Evolutionary conservation across 345 rosid species (phyloP).

Genomic region (Aethionema arabicum): DNA sequence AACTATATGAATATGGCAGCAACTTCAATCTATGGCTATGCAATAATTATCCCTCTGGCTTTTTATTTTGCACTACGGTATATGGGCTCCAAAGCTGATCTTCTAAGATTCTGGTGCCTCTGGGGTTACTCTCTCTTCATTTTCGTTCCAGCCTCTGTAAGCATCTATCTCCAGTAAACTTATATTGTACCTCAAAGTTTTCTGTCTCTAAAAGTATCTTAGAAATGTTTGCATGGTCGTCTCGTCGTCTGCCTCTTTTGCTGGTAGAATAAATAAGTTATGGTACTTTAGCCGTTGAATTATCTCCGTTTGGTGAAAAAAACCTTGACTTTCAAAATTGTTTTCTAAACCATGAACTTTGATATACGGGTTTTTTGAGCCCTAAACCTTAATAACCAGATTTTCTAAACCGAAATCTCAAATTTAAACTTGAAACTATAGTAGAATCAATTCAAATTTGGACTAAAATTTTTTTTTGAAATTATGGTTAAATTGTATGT

Average conservation of each 20-base stretch:
- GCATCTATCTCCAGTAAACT: conserved; percentile 34
- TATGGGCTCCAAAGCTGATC: conserved; percentile 80
- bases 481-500: too few relatives aligned
- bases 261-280: too few relatives aligned
- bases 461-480: too few relatives aligned
- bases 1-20: conserved; percentile 73
- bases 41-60: conserved; percentile 72
- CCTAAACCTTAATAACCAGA: too few relatives aligned
- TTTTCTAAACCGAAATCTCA: too few relatives aligned
- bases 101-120: conserved; percentile 84
- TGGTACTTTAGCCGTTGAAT: background rate
- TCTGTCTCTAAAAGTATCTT: too few relatives aligned
- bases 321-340: too few relatives aligned
- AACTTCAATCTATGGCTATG: conserved; percentile 63
- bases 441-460: too few relatives aligned
- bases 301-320: too few relatives aligned
- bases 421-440: too few relatives aligned
- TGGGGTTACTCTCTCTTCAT: conserved; percentile 96
- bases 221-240: background rate
- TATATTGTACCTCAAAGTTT: background rate
- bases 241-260: conserved; percentile 1
- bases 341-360: too few relatives aligned
- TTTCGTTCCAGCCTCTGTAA: conserved; percentile 70
- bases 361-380: too few relatives aligned
- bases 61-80: conserved; percentile 81